Evolutionary conservation across 257 asterid species (phyloP), one percentile per base, ranked within the genome.

Genomic region (Jacaranda copaia): DNA sequence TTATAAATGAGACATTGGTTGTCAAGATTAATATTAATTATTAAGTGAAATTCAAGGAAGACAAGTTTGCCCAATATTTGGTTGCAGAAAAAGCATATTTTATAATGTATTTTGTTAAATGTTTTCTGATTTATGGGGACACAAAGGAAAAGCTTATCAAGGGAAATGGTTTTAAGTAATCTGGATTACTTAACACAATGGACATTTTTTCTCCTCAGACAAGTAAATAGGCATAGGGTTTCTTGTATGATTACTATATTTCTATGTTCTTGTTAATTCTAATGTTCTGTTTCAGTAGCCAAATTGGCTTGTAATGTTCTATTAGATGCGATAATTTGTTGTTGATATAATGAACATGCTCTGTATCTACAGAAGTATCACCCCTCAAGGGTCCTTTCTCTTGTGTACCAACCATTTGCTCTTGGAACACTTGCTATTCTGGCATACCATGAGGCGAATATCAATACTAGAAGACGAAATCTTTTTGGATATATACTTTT

Each of bases 351-450:
- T 35, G 14, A 35, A 46, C 2, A 36, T 62, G 77, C 70, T 68
- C 45, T 62, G 18, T 38, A 46, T 52, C 16, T 60, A 57, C 83
- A 85, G 87, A 25, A 52, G 1, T 87, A 87, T 81, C 89, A 85
- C 72, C 81, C 88, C 3, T 74, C 88, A 40, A 80, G 92, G 70
- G 82, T 88, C 16, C 89, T 88, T 72, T 85, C 92, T 53, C 89
- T 88, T 42, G 86, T 83, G 0, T 87, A 83, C 76, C 88, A 85
- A 57, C 89, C 92, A n/a, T 87, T 85, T 72, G 92, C 87, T 10
- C 74, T 85, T 7, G 85, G 83, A 70, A 85, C 89, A 5, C 59
- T 88, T 40, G 87, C 81, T 9, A 63, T 81, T 16, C 76, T 87
- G 25, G 71, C 88, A 5, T 84, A 83, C 64, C 25, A 80, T 11